Evolutionary conservation across 2,329 filamentous ascomycete genomes (phyloP), one percentile per base, ranked within the genome.

Genomic region (Monosporascus sp.): DNA sequence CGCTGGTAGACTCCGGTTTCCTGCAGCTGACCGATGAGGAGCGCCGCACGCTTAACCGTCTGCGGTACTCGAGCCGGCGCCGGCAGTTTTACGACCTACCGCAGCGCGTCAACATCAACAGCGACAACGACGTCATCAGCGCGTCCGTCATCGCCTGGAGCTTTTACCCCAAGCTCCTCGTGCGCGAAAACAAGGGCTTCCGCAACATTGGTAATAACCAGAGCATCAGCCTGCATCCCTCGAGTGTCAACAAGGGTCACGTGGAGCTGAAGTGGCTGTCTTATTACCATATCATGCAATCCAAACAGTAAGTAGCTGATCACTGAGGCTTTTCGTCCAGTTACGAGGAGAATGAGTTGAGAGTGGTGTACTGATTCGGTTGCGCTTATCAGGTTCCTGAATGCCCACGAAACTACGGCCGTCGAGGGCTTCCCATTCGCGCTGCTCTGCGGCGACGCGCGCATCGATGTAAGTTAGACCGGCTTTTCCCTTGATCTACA

Each of bases 271-370:
- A 85, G 65, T 97, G 90, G 85, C 75, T 99, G 45, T 94, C 89
- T 1, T 99, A 96, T 70, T 97, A 97, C 73, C 89, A 96, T 68
- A 96, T 97, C 59, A 96, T 97, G 90, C 92, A 97, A 70, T 88
- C 88, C 3, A 91, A 87, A 76, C 74, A 89, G 86, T 80, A 81
- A 80, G 75, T 77, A 26, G 22, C 49, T 6, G 31, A 35, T 35
- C 9, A 14, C 31, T 35, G 31, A 35, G 31, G 8, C 16, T 31
- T 4, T 45, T 37, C 24, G 54, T 65, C 49, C 60, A 14, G 19
- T 43, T 14, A 16, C 3, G 11, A 8, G 31, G 31, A 14, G 11
- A 14, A 35, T 14, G 31, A 9, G 31, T 14, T 14, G 1, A 5
- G 31, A 35, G 31, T 35, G 31, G 9, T 35, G 31, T 35, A 35